Base-by-base conservation (phyloP, 2,329 filamentous ascomycete species). In the Stylonectria norvegica region DNA sequence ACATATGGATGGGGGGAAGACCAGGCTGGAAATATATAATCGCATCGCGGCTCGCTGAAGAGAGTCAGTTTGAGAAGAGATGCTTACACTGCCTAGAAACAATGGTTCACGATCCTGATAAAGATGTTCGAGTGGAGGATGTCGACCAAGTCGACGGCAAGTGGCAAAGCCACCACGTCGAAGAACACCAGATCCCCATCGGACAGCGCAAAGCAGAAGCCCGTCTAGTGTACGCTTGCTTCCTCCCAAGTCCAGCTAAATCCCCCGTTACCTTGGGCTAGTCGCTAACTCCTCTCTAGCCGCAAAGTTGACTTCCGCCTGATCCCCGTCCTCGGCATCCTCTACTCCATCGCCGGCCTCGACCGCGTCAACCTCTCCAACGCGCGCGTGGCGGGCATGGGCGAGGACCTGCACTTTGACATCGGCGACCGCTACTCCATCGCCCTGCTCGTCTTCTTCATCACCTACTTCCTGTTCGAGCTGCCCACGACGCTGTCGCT, bases 241-340 rank as follows among this genome's bases (percentile, higher is more conserved):
- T 5, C 5, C 16, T 14, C 4, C 4, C 7, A 19, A n/a, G 22
- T 25, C 4, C 14, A 23, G n/a, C 20, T 5, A 12, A 14, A 20
- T 5, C 4, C 17, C 19, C 14, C 7, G n/a, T n/a, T n/a, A n/a
- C n/a, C n/a, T n/a, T n/a, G n/a, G n/a, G n/a, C n/a, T n/a, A 5
- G 11, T 10, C 3, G 12, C 40, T 38, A 14, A 38, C 31, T 8
- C 9, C 11, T 3, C 3, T 18, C n/a, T 7, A 46, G 53, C 5
- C 50, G 56, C 40, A 58, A 58, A 33, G 55, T 72, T 53, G 59
- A 69, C 10, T 49, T 71, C 25, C 51, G 55, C 2, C 50, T 61
- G 7, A 33, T 61, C 4, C 53, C 58, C 10, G 52, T 59, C 34
- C 55, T 62, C 20, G 55, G 53, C 25, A 41, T 52, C 20, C 43